A percentile compares a stretch with the other conserved stretches of the same genome.
Conservation (phyloP, 169 alveolate genomes). For the Plasmodium reichenowi region DNA sequence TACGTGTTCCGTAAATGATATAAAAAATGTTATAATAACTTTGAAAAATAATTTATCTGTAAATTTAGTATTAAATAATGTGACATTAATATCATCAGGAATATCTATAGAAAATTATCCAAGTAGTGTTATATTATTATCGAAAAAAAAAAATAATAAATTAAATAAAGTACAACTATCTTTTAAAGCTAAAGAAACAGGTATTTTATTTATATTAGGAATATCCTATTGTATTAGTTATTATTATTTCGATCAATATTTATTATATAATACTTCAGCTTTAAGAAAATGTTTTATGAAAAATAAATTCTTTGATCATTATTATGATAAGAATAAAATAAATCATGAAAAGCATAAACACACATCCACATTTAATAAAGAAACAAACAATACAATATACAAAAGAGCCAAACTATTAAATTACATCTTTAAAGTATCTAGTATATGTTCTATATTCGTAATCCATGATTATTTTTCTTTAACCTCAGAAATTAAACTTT, state of each 20-base stretch:
- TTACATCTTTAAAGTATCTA: constrained; percentile 28
- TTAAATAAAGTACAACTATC: constrained; percentile 29
- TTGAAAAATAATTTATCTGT: constrained; percentile 42
- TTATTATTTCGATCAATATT: constrained; percentile 34
- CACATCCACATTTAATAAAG: too few species aligned
- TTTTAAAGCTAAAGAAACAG: constrained; percentile 69
- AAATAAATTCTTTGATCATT: not conserved
- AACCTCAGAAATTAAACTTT: constrained; percentile 43
- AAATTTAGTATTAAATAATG: constrained; percentile 38
- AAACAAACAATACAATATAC: not conserved
- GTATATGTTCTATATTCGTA: constrained; percentile 33
- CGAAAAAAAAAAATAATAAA: constrained; percentile 57
- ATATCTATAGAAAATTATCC: constrained; percentile 47
- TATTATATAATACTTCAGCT: constrained; percentile 41
- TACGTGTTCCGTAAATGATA: constrained; percentile 29
- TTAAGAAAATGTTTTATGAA: constrained; percentile 12
- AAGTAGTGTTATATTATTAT: constrained; percentile 27
- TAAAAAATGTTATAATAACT: constrained; percentile 40
- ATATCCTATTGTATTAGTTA: constrained; percentile 67
- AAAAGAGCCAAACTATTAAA: constrained; percentile 5
- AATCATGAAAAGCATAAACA: not conserved
- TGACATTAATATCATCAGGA: constrained; percentile 43
- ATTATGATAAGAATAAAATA: not conserved
- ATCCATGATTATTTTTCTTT: constrained; percentile 32
- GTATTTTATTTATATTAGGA: constrained; percentile 43